These are phyloP conservation scores for Sporodiniella umbellata DNA, from an alignment of 371 early-diverging fungal species.

Conservation along the genomic window DNA sequence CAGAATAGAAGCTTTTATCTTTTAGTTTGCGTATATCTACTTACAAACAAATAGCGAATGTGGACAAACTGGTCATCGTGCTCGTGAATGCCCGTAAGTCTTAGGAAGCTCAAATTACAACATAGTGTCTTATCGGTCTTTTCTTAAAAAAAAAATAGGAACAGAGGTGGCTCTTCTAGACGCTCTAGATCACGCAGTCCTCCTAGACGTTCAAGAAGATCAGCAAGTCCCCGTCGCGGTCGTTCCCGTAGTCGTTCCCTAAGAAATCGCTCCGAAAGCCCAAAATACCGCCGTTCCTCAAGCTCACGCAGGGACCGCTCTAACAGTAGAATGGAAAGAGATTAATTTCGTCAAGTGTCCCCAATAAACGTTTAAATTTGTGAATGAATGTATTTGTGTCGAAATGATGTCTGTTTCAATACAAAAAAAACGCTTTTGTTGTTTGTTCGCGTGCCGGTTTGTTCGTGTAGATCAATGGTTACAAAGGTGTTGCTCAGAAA, in stretches of 20 bases:
- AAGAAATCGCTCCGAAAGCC: conserved; percentile 7
- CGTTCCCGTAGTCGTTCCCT: conserved; percentile 10
- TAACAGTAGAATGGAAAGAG: conserved; percentile 2
- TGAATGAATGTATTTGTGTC: neutral
- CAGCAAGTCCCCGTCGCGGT: conserved; percentile 19
- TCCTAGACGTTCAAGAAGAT: conserved; percentile 29
- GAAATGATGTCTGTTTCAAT: conserved; percentile 1
- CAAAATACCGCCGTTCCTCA: conserved; percentile 3
- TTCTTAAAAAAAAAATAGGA: conserved; percentile 5
- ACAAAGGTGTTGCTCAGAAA: conserved; percentile 64
- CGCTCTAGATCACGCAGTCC: conserved; percentile 29
- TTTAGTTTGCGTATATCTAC: neutral
- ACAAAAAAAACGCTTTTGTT: neutral
- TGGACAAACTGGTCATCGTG: conserved; percentile 37
- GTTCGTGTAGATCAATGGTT: conserved; percentile 63
- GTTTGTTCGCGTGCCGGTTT: conserved; percentile 18
- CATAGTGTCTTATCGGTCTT: neutral
- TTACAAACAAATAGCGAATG: conserved; percentile 24
- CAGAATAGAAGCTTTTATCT: neutral
- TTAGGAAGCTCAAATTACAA: neutral
- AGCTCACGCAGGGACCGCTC: conserved; percentile 7
- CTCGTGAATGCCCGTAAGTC: conserved; percentile 42
- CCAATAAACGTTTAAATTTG: conserved; percentile 3
- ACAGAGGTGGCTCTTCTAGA: conserved; percentile 11
- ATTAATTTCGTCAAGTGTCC: neutral